These are phyloP conservation scores for Biscogniauxia mediterranea DNA, from an alignment of 2,329 filamentous ascomycete species.

Conservation along the genomic window DNA sequence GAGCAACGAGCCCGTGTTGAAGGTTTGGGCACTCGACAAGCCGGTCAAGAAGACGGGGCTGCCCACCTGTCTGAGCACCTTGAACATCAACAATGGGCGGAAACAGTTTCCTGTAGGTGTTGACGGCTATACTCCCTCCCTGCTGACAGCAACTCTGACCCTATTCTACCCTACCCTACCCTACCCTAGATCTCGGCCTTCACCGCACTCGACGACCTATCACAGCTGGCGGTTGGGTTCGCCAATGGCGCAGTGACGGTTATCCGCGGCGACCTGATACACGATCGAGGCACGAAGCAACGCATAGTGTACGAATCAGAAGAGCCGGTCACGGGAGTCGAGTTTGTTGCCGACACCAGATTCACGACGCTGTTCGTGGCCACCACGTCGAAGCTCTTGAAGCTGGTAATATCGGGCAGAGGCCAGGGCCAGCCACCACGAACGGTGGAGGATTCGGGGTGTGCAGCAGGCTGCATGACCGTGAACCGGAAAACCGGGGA, in stretches of 20 bases:
- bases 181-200: constrained; percentile 74
- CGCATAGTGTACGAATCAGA: constrained; percentile 95
- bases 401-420: constrained; percentile 80
- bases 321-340: constrained; percentile 90
- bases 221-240: constrained; percentile 92
- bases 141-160: constrained; percentile 2
- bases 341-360: constrained; percentile 62
- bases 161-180: background rate
- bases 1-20: constrained; percentile 81
- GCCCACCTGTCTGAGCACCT: constrained; percentile 82
- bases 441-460: constrained; percentile 85
- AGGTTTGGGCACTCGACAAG: constrained; percentile 97
- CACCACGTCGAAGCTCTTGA: constrained; percentile 84
- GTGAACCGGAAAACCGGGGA: constrained; percentile 77
- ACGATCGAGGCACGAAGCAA: constrained; percentile 92
- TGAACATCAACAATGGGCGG: constrained; percentile 83
- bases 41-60: constrained; percentile 89
- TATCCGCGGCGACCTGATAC: constrained; percentile 88
- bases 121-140: no score
- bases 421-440: constrained; percentile 87
- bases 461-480: constrained; percentile 93
- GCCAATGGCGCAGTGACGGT: constrained; percentile 93
- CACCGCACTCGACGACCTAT: constrained; percentile 80
- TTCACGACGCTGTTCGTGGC: constrained; percentile 84
- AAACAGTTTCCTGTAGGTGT: constrained; percentile 81